Evolutionary conservation across 257 asterid species (phyloP).

Genomic region (Solanum pennellii): DNA sequence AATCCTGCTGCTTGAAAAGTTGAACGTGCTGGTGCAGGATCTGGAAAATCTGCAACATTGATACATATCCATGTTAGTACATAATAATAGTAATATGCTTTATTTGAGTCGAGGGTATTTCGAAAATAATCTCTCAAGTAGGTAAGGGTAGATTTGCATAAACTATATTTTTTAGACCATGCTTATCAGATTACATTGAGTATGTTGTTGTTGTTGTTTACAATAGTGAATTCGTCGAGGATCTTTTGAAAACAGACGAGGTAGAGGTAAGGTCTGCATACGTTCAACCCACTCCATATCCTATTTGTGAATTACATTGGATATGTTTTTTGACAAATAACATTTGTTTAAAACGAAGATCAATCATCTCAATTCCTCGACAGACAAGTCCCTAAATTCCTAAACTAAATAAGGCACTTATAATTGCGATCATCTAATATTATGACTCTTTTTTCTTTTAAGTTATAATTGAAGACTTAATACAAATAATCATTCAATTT

Average conservation of each 20-base stretch:
- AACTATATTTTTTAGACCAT: fast-evolving
- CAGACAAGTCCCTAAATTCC: not conserved
- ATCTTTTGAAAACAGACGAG: not conserved
- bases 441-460: not conserved
- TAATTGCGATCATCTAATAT: not conserved
- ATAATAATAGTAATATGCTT: not conserved
- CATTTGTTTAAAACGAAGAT: not conserved
- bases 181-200: not conserved
- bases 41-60: conserved; percentile 55
- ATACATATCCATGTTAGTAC: not conserved
- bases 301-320: not conserved
- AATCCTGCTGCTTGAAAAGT: conserved; percentile 89
- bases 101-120: not conserved
- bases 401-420: not conserved
- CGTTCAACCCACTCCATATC: not conserved
- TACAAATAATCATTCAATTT: not conserved
- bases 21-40: conserved; percentile 84
- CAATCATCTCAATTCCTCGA: not conserved
- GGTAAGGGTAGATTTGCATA: not conserved
- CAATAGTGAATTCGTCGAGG: not conserved
- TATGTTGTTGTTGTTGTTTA: not conserved
- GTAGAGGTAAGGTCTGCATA: not conserved
- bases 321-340: not conserved
- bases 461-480: not conserved
- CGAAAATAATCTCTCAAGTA: not conserved